These are phyloP conservation scores for Lipomyces spencermartinsiae DNA, from an alignment of 805 yeast species.

Conservation along the genomic window DNA sequence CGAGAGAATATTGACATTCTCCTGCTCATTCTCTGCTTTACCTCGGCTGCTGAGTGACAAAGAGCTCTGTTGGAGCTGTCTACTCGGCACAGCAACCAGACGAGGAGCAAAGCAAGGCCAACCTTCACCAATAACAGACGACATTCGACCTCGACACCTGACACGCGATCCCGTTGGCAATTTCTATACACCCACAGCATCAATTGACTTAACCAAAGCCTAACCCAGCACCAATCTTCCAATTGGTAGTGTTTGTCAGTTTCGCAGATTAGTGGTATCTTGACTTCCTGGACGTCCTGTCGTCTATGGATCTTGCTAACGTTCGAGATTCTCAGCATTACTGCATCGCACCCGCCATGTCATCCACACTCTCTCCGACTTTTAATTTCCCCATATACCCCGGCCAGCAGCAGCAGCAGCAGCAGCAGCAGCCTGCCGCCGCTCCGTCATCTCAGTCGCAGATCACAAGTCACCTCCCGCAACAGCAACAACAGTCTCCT, in stretches of 20 bases:
- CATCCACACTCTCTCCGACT: conserved; percentile 8
- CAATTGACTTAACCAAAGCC: too few species aligned
- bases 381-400: not conserved
- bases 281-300: not conserved
- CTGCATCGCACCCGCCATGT: conserved; percentile 2
- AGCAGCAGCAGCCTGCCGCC: conserved; percentile 5
- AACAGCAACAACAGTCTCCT: conserved; percentile 16
- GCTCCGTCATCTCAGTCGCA: not conserved
- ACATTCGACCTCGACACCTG: not conserved
- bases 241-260: not conserved
- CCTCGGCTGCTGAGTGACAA: not conserved
- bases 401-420: conserved; percentile 3
- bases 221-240: too few species aligned
- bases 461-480: not conserved
- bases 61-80: not conserved
- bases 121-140: not conserved
- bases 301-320: not conserved
- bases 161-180: not conserved
- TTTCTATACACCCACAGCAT: too few species aligned
- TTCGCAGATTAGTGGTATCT: not conserved
- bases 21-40: not conserved
- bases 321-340: not conserved
- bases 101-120: not conserved
- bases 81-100: not conserved
- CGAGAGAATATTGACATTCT: not conserved